phyloP scores from a whole-genome alignment of 2,329 filamentous ascomycete genomes.

The Rachicladosporium sp. region DNA sequence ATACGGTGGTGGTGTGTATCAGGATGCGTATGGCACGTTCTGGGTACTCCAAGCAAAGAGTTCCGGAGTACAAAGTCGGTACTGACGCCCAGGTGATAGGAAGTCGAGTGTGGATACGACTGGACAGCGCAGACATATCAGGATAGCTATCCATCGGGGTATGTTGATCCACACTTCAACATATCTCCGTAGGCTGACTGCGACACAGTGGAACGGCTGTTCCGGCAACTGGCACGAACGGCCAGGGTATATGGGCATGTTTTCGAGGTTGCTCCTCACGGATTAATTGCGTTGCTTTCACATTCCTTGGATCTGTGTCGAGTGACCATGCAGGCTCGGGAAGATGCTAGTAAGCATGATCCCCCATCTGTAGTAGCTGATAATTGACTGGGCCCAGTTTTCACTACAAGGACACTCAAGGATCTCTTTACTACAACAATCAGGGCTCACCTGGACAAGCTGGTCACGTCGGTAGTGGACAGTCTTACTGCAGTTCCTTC shows the following conservation, averaged over 20 bases:
- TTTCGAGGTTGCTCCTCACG: background rate
- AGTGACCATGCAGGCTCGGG: background rate
- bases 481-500: too few species aligned
- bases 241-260: slow-evolving; percentile 2
- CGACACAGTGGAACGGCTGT: too few species aligned
- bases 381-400: too few species aligned
- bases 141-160: background rate
- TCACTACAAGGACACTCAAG: background rate
- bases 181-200: too few species aligned
- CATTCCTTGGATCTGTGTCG: background rate
- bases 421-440: background rate
- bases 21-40: background rate
- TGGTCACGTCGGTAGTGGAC: too few species aligned
- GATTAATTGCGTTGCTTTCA: background rate
- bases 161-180: too few species aligned
- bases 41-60: too few species aligned
- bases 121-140: background rate
- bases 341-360: slow-evolving; percentile 2
- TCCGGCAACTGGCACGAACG: background rate
- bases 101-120: background rate
- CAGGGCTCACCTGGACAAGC: too few species aligned
- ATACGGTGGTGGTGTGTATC: slow-evolving; percentile 2
- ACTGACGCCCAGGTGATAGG: background rate
- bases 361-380: too few species aligned
- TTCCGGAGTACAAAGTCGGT: too few species aligned